Evolutionary conservation across 345 rosid species (phyloP).

Genomic region (Gossypium bickii): DNA sequence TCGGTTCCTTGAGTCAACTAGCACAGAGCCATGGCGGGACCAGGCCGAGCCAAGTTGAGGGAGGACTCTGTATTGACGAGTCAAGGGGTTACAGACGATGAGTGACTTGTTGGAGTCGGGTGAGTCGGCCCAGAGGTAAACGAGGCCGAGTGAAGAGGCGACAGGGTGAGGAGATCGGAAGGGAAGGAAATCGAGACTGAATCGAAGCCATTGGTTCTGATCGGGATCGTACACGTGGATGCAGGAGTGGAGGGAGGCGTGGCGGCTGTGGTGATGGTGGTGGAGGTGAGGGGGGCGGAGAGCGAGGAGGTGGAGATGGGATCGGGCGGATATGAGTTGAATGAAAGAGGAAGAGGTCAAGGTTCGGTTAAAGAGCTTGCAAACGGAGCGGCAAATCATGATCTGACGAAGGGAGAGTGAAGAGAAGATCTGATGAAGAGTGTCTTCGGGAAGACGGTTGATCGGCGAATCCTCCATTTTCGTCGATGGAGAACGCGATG

Average conservation of each 20-base stretch:
- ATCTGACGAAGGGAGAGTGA: slow-evolving; percentile 72
- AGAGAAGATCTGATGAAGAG: slow-evolving; percentile 78
- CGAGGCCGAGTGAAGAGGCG: slow-evolving; percentile 61
- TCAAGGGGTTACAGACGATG: slow-evolving; percentile 44
- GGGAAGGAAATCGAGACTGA: slow-evolving; percentile 69
- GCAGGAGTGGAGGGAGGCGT: slow-evolving; percentile 20
- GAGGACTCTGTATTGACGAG: slow-evolving; percentile 38
- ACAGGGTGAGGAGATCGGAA: slow-evolving; percentile 67
- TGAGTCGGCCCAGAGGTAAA: slow-evolving; percentile 29
- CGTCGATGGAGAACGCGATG: background rate
- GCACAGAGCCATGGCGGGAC: slow-evolving; percentile 79
- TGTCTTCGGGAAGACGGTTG: slow-evolving; percentile 61
- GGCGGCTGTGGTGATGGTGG: slow-evolving; percentile 23
- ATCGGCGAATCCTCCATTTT: slow-evolving; percentile 50
- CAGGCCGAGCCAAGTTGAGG: slow-evolving; percentile 93
- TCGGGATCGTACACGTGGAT: slow-evolving; percentile 70
- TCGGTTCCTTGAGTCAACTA: slow-evolving; percentile 58
- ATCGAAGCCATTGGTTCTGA: slow-evolving; percentile 53
- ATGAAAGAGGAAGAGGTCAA: slow-evolving; percentile 40
- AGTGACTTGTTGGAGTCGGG: slow-evolving; percentile 58
- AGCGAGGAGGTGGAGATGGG: slow-evolving; percentile 65
- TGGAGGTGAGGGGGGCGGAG: slow-evolving; percentile 64
- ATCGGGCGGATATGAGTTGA: slow-evolving; percentile 39
- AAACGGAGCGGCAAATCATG: slow-evolving; percentile 64
- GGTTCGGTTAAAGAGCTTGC: slow-evolving; percentile 52